Percentiles rank a stretch among this genome's conserved stretches.
phyloP scores from a whole-genome alignment of 345 rosid genomes.

The Nasturtium officinale region DNA sequence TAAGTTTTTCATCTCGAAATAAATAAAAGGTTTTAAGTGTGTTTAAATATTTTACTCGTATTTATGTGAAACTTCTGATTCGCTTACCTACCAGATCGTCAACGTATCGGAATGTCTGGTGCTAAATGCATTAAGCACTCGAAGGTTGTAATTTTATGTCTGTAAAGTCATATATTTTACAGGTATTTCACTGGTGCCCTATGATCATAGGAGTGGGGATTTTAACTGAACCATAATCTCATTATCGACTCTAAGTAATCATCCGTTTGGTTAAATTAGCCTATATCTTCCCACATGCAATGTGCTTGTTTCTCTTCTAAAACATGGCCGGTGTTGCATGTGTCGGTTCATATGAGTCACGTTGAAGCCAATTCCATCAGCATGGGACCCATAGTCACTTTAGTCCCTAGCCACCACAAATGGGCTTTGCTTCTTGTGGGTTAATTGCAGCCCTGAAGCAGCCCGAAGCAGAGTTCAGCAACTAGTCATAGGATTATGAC shows the following conservation, averaged over 20 bases:
- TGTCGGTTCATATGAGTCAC: conserved; percentile 32
- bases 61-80: background rate
- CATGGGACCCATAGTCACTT: conserved; percentile 21
- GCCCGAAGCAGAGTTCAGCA: no score
- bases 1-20: conserved; percentile 2
- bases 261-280: background rate
- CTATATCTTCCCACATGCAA: background rate
- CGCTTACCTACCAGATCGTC: conserved; percentile 1
- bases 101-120: background rate
- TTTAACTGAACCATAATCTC: background rate
- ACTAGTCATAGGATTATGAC: no score
- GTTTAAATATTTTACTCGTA: background rate
- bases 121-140: background rate
- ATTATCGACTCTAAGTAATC: background rate
- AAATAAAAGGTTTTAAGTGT: background rate
- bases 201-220: background rate
- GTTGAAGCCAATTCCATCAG: conserved; percentile 22
- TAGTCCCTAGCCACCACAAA: conserved; percentile 31
- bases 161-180: background rate
- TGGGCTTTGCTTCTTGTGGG: conserved; percentile 7
- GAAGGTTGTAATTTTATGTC: background rate
- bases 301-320: background rate
- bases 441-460: no score
- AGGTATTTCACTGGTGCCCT: background rate
- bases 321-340: background rate